phyloP scores from a whole-genome alignment of 495 filamentous ascomycete species.

The Elaphomyces granulatus region DNA sequence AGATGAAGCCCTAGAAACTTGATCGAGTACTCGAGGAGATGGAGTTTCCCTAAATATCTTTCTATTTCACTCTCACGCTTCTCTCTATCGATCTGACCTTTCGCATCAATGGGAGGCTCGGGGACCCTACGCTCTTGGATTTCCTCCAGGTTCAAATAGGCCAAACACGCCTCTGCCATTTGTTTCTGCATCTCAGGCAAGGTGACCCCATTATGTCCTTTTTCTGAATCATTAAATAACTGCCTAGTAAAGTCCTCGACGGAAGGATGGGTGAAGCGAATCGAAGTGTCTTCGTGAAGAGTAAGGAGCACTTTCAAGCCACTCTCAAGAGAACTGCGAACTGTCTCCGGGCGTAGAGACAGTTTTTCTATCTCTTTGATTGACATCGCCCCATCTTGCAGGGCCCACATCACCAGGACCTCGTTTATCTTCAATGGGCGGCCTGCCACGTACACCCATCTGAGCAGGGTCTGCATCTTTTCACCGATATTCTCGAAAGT shows the following conservation, averaged over 20 bases:
- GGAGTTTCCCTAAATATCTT: not conserved
- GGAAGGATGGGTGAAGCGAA: conserved; percentile 3
- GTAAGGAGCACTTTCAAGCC: no score
- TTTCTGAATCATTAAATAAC: conserved; percentile 1
- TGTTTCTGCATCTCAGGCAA: conserved; percentile 1
- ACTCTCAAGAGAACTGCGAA: conserved; percentile 3
- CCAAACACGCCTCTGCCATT: conserved; percentile 1
- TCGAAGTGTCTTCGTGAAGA: conserved; percentile 1
- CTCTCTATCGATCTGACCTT: conserved; percentile 2
- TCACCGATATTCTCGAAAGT: conserved; percentile 1
- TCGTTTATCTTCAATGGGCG: conserved; percentile 2
- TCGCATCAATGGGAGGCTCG: not conserved
- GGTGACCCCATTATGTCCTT: conserved; percentile 1
- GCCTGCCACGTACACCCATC: conserved; percentile 2
- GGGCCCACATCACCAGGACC: not conserved
- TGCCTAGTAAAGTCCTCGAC: conserved; percentile 1
- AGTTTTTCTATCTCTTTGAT: conserved; percentile 1
- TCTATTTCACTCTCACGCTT: conserved; percentile 1
- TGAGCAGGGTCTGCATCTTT: conserved; percentile 2
- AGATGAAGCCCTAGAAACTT: conserved; percentile 2
- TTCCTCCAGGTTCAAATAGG: not conserved
- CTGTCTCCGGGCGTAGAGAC: not conserved
- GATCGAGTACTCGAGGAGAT: conserved; percentile 1
- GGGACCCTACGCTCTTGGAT: conserved; percentile 2
- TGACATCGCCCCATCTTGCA: conserved; percentile 1